A percentile compares a stretch with the other conserved stretches of the same genome.
These are phyloP conservation scores for Metarhizium humberi DNA, from an alignment of 2,329 filamentous ascomycete genomes.

Conservation along the genomic window DNA sequence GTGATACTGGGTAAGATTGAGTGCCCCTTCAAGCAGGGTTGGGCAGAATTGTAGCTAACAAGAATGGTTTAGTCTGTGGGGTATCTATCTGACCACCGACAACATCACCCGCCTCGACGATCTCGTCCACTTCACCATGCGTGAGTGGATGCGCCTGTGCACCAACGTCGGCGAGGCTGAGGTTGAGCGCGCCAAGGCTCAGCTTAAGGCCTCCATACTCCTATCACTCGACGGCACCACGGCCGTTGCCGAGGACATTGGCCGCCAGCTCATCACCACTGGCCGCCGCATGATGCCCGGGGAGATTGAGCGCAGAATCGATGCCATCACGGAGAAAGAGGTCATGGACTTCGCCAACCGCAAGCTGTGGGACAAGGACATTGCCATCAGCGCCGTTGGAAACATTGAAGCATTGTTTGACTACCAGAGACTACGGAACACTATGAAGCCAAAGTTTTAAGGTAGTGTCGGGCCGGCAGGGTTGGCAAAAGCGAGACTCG, in stretches of 20 bases:
- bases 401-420: constrained; percentile 79
- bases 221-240: constrained; percentile 96
- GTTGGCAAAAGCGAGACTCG: constrained; percentile 28
- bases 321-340: constrained; percentile 85
- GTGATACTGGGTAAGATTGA: constrained; percentile 80
- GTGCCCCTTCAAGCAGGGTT: background rate
- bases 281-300: constrained; percentile 82
- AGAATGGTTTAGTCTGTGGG: constrained; percentile 68
- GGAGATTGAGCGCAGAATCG: constrained; percentile 90
- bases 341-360: constrained; percentile 93
- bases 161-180: constrained; percentile 81
- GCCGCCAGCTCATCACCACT: constrained; percentile 95
- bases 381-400: constrained; percentile 88
- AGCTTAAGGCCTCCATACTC: constrained; percentile 97
- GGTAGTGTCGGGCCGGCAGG: constrained; percentile 18
- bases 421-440: constrained; percentile 70
- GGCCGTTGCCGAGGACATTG: constrained; percentile 94
- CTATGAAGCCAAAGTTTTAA: constrained; percentile 75
- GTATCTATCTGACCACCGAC: constrained; percentile 96
- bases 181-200: constrained; percentile 96
- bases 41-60: constrained; percentile 14
- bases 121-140: constrained; percentile 94
- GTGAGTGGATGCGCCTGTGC: constrained; percentile 94
- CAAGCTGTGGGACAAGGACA: constrained; percentile 95
- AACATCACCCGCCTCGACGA: constrained; percentile 83